These are phyloP conservation scores for Coprinellus aureogranulatus DNA, from an alignment of 768 basidiomycete species.

Conservation along the genomic window DNA sequence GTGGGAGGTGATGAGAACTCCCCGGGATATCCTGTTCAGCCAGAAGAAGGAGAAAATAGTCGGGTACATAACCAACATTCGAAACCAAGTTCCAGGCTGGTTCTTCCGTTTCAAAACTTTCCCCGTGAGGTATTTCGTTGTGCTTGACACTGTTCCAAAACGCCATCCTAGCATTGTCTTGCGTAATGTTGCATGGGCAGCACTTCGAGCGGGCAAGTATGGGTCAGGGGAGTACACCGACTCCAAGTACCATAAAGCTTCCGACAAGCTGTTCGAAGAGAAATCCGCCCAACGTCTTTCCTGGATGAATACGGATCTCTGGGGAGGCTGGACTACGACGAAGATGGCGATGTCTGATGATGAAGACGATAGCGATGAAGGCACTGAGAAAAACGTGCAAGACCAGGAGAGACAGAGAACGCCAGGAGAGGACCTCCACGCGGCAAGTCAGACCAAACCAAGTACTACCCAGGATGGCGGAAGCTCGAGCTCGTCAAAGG, in stretches of 20 bases:
- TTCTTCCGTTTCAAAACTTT: conserved; percentile 30
- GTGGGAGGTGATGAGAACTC: not conserved
- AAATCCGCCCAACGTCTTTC: conserved; percentile 11
- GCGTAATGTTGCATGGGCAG: conserved; percentile 26
- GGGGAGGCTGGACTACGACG: not conserved
- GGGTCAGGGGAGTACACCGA: conserved; percentile 15
- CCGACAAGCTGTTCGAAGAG: conserved; percentile 9
- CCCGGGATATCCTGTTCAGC: conserved; percentile 1
- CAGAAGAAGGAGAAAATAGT: not conserved
- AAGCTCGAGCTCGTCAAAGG: too few relatives aligned
- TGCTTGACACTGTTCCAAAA: conserved; percentile 19
- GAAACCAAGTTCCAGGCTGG: conserved; percentile 7
- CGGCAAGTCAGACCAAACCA: too few relatives aligned
- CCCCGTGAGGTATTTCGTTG: conserved; percentile 31
- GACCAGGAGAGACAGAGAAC: too few relatives aligned
- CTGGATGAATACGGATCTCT: not conserved
- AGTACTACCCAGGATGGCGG: too few relatives aligned
- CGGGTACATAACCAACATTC: not conserved
- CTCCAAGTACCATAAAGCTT: conserved; percentile 9
- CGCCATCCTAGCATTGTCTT: conserved; percentile 13
- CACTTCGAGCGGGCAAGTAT: conserved; percentile 25
- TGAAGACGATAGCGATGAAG: too few relatives aligned
- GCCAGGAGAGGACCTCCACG: too few relatives aligned
- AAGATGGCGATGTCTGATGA: not conserved
- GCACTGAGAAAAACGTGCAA: too few relatives aligned